Base-by-base conservation (phyloP, 2,329 filamentous ascomycete genomes). In the Aspergillus hortae region DNA sequence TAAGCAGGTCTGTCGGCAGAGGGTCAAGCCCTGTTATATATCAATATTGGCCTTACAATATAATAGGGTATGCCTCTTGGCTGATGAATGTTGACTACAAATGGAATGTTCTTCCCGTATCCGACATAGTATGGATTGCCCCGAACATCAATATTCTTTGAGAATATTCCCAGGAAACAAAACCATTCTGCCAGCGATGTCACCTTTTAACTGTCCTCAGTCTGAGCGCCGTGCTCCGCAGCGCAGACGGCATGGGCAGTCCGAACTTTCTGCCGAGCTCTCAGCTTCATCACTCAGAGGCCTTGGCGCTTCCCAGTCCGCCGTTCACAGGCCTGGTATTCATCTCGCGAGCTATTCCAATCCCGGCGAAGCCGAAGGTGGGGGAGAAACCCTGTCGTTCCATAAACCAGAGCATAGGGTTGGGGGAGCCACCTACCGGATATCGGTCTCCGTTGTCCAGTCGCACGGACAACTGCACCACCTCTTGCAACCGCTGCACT, bases 351-450 rank as follows among this genome's bases (percentile, higher is more conserved):
- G 17, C 33, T 19, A 47, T 17, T 12, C 33, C 17, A 38, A 17
- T n/a, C 15, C 45, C 45, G 11, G 45, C 30, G 23, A 47, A 40
- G 32, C 45, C 45, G 32, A 38, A 47, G 12, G 32, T 38, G 17
- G 45, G 33, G 17, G 45, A 25, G 30, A 50, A 25, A 40, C 48
- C 48, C 17, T 50, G 48, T 9, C 23, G 48, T 23, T 44, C 21
- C 25, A 50, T 45, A 19, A 50, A 50, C 41, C 48, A 44, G 17
- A 40, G 48, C 27, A 50, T 27, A 11, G 48, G 17, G 14, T 50
- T 36, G 11, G 48, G 40, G 23, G 45, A 44, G 9, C 40, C 48
- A 1, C 48, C 48, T 23, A 47, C 33, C 15, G 45, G 33, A 38
- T 47, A 36, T 17, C 33, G 45, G 12, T 32, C 11, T 38, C 45